Evolutionary conservation across 768 basidiomycete species (phyloP).

Genomic region (Cystobasidium ongulense): DNA sequence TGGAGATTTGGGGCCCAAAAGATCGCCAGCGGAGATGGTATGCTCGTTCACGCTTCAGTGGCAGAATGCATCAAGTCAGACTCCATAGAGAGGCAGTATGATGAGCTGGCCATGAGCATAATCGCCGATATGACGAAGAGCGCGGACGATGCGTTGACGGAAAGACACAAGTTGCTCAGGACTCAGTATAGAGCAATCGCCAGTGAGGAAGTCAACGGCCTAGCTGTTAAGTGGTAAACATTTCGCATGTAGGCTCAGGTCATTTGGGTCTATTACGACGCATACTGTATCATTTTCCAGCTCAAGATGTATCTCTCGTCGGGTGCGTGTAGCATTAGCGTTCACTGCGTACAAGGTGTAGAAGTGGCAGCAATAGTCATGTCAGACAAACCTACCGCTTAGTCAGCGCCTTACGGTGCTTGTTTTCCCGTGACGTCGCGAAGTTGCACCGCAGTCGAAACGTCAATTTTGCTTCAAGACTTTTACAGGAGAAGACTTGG

Average conservation of each 20-base stretch:
- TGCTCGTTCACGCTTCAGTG: slow-evolving; percentile 8
- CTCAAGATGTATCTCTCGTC: too few species aligned
- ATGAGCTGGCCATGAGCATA: slow-evolving; percentile 2
- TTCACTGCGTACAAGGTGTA: too few species aligned
- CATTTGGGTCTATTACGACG: too few species aligned
- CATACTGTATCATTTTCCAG: too few species aligned
- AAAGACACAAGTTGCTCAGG: slow-evolving; percentile 27
- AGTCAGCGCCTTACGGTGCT: neutral
- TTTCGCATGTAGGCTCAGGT: neutral
- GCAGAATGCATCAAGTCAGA: neutral
- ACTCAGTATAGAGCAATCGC: slow-evolving; percentile 40
- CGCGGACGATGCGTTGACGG: neutral
- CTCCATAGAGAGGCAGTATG: neutral
- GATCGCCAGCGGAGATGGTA: neutral
- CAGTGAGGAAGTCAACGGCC: slow-evolving; percentile 41
- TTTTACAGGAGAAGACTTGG: neutral
- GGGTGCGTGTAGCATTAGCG: too few species aligned
- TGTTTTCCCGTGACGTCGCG: neutral
- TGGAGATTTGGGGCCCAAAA: slow-evolving; percentile 31
- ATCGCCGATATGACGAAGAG: neutral
- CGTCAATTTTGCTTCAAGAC: neutral
- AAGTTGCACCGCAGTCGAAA: neutral
- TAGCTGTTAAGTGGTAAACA: slow-evolving; percentile 41
- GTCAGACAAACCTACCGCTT: neutral
- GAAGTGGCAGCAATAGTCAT: too few species aligned